Percentiles rank a stretch among this genome's conserved stretches.
phyloP scores from a whole-genome alignment of 1,284 basidiomycete genomes.

The Cryptococcus sp. region DNA sequence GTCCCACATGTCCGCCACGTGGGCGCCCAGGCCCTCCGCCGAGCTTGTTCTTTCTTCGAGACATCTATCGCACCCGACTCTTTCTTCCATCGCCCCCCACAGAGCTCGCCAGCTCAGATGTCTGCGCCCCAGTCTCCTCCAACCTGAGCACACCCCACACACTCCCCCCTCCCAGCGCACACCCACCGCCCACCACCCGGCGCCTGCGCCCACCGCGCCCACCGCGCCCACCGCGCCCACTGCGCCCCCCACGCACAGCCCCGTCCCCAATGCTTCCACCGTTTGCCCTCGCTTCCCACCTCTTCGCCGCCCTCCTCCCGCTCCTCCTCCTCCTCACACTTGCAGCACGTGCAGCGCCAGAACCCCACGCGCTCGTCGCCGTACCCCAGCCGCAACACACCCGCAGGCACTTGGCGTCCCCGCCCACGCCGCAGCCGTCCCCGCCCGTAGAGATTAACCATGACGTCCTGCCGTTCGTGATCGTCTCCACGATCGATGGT shows the following conservation, averaged over 20 bases:
- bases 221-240: too few species aligned
- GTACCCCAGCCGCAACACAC: slow-evolving; percentile 9
- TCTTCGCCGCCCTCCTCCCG: slow-evolving; percentile 9
- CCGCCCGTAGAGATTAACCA: slow-evolving; percentile 35
- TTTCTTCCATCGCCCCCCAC: too few species aligned
- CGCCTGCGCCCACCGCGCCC: not conserved
- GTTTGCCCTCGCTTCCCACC: not conserved
- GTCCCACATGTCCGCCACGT: too few species aligned
- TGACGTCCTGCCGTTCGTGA: slow-evolving; percentile 47
- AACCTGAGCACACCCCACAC: not conserved
- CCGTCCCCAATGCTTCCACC: not conserved
- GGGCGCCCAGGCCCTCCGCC: not conserved
- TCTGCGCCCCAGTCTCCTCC: too few species aligned
- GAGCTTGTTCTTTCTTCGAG: too few species aligned
- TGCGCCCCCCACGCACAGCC: too few species aligned
- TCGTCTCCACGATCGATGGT: slow-evolving; percentile 49
- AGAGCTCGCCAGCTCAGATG: too few species aligned
- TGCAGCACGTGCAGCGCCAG: slow-evolving; percentile 7
- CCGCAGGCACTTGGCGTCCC: not conserved
- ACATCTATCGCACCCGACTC: too few species aligned
- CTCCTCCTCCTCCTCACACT: slow-evolving; percentile 7
- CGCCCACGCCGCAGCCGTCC: slow-evolving; percentile 7
- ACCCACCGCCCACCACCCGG: not conserved
- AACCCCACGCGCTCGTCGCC: slow-evolving; percentile 17
- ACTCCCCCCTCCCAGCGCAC: not conserved